These are phyloP conservation scores for Prillingera fragicola DNA, from an alignment of 1,284 basidiomycete species.

Conservation along the genomic window DNA sequence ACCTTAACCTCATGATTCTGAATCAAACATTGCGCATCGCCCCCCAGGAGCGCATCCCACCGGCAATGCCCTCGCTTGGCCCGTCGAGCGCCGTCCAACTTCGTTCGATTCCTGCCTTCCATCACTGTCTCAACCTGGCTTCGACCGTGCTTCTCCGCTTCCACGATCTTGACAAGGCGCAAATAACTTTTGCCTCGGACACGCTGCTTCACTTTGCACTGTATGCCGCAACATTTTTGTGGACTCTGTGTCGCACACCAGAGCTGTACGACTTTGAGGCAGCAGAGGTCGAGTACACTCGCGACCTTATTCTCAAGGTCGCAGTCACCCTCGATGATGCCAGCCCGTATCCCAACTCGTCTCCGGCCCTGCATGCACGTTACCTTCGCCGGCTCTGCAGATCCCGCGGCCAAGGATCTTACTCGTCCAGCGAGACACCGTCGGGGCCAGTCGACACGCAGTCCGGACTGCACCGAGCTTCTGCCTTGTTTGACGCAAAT, in stretches of 20 bases:
- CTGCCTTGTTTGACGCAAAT: slow-evolving; percentile 1
- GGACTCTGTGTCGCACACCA: slow-evolving; percentile 23
- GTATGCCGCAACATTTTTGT: slow-evolving; percentile 36
- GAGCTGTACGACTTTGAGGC: slow-evolving; percentile 31
- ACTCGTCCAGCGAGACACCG: not conserved
- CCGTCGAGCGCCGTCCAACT: slow-evolving; percentile 11
- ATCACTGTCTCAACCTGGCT: slow-evolving; percentile 32
- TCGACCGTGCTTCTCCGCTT: slow-evolving; percentile 29
- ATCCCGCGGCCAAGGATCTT: not conserved
- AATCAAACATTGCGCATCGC: slow-evolving; percentile 36
- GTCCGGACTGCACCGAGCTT: not conserved
- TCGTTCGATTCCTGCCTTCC: slow-evolving; percentile 31
- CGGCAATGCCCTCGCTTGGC: slow-evolving; percentile 6
- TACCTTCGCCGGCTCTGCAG: slow-evolving; percentile 30
- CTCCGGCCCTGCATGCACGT: slow-evolving; percentile 31
- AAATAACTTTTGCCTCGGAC: slow-evolving; percentile 34
- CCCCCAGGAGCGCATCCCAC: slow-evolving; percentile 25
- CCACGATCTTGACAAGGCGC: slow-evolving; percentile 25
- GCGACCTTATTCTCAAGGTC: slow-evolving; percentile 30
- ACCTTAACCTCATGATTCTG: slow-evolving; percentile 35
- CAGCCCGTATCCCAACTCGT: slow-evolving; percentile 27
- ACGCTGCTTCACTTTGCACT: slow-evolving; percentile 39
- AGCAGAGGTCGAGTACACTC: slow-evolving; percentile 32
- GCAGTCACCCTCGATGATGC: slow-evolving; percentile 27
- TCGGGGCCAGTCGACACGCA: not conserved